Conservation (phyloP, 345 rosid genomes). For the Eucalyptus grandis region DNA sequence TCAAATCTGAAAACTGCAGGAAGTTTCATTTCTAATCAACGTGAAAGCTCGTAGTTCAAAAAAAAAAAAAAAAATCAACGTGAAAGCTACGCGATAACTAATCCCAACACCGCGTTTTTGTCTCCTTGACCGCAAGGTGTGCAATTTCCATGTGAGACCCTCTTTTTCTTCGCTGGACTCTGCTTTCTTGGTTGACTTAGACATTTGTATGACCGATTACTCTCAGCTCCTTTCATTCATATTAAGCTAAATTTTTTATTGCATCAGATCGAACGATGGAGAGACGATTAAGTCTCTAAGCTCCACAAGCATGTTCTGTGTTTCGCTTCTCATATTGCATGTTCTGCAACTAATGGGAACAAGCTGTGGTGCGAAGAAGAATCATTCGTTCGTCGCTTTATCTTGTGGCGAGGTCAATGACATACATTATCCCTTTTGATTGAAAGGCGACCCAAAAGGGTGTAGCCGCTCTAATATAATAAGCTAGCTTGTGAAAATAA, state of each 20-base stretch:
- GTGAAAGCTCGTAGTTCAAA: no score
- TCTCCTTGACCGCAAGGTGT: neutral
- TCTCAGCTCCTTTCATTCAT: neutral
- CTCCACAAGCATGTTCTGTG: no score
- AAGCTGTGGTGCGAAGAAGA: rapidly evolving
- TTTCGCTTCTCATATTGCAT: no score
- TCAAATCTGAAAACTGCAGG: no score
- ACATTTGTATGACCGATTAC: neutral
- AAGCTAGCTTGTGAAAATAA: no score
- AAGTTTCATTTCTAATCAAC: neutral
- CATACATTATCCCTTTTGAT: no score
- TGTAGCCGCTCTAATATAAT: rapidly evolving
- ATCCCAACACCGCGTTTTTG: neutral
- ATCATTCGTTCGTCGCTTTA: rapidly evolving
- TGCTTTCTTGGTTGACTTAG: neutral
- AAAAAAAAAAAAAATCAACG: no score
- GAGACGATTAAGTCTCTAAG: no score
- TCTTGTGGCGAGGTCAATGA: rapidly evolving
- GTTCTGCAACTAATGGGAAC: rapidly evolving
- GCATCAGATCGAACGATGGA: no score
- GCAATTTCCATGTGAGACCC: neutral
- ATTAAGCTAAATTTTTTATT: no score
- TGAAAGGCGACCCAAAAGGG: no score
- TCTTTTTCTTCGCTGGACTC: neutral
- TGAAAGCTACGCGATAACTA: neutral